phyloP scores from a whole-genome alignment of 2,329 filamentous ascomycete genomes.

The Penicillium sp. region DNA sequence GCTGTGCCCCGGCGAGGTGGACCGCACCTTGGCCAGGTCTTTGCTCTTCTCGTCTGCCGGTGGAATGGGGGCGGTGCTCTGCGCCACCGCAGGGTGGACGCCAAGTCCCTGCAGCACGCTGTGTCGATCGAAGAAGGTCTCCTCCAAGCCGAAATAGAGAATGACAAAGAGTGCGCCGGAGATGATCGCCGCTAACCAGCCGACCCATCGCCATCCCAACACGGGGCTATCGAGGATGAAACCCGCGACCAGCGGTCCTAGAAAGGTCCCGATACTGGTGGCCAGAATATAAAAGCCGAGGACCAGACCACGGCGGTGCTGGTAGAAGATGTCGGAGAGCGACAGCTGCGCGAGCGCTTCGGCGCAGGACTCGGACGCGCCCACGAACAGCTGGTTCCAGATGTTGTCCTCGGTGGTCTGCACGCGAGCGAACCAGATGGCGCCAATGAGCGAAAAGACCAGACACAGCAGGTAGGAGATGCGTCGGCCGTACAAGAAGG shows the following conservation, averaged over 20 bases:
- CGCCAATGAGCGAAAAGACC: conserved; percentile 49
- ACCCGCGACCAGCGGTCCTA: conserved; percentile 54
- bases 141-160: conserved; percentile 54
- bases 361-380: conserved; percentile 56
- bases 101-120: conserved; percentile 9
- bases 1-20: neutral
- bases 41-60: conserved; percentile 8
- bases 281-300: conserved; percentile 57
- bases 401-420: conserved; percentile 48
- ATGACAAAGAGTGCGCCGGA: conserved; percentile 49
- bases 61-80: neutral
- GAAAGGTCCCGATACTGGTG: conserved; percentile 56
- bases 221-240: conserved; percentile 47
- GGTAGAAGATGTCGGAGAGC: conserved; percentile 57
- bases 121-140: conserved; percentile 41
- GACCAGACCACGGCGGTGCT: conserved; percentile 55
- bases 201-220: conserved; percentile 56
- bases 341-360: conserved; percentile 59
- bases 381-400: conserved; percentile 58
- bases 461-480: conserved; percentile 56
- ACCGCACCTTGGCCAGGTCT: conserved; percentile 2
- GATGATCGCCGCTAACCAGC: conserved; percentile 52
- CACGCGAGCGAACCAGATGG: conserved; percentile 54
- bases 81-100: neutral
- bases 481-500: conserved; percentile 55